Evolutionary conservation across 2,329 filamentous ascomycete species (phyloP), one percentile per base, ranked within the genome.

Genomic region (Ophiocordyceps unilateralis): DNA sequence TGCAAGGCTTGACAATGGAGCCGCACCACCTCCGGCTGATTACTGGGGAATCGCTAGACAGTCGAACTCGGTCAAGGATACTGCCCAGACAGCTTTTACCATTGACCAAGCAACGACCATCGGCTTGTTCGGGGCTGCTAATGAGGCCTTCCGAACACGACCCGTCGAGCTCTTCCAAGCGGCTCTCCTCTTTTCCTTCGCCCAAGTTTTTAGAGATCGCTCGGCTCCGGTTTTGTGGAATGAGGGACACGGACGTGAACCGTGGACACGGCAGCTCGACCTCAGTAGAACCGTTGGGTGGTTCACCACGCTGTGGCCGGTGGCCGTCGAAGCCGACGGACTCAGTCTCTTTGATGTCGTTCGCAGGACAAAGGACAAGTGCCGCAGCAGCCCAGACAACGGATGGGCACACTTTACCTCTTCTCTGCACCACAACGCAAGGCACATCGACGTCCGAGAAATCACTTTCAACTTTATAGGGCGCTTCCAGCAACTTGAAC

Each of bases 401-500:
- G 43, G 44, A 44, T 40, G 43, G 42, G 23, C 14, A 28, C 43
- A 42, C 24, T 47, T 39, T 30, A 20, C 10, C 24, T 46, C 39
- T 28, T 28, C 24, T 28, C 24, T 28, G 24, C 24, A 28, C 24
- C 24, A 7, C 24, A 28, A 28, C 24, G 24, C 24, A 28, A 7
- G 24, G 24, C 7, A 28, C 7, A 7, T 28, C 24, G 24, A 28
- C 24, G 24, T 28, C 12, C 24, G 24, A 28, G 69, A 73, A 47
- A 47, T 72, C 2, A 52, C 65, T 0, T 69, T 72, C 55, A 72
- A 72, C 50, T 72, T 67, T 46, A 65, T 8, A 53, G 62, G 41
- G 62, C 32, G 41, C n/a, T 47, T 60, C 43, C 66, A 70, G 48
- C 63, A 68, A 39, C 55, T 68, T 2, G 65, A 69, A 43, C 50